phyloP scores from a whole-genome alignment of 306 rosid species.

The Rosa persica region DNA sequence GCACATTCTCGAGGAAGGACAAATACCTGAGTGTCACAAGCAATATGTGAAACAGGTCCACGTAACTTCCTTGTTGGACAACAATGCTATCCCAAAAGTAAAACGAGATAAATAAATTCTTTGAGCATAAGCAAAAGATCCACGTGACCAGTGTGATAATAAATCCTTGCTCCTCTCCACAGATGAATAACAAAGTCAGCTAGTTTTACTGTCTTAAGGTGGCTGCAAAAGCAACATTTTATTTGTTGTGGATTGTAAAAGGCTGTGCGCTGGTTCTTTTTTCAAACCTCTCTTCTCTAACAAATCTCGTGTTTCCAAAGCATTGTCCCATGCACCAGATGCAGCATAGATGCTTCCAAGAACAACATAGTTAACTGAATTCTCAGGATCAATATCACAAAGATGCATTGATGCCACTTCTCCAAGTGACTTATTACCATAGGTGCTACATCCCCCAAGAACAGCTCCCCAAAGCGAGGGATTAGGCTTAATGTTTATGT shows the following conservation, averaged over 20 bases:
- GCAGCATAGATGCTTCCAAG: constrained; percentile 37
- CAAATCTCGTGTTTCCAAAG: constrained; percentile 21
- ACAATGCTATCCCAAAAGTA: neutral
- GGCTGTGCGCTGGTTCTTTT: constrained; percentile 33
- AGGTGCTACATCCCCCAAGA: constrained; percentile 34
- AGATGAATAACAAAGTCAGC: neutral
- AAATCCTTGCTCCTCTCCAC: constrained; percentile 2
- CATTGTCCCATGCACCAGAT: constrained; percentile 38
- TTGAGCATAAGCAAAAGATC: neutral
- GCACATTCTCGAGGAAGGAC: neutral
- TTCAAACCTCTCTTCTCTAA: constrained; percentile 18
- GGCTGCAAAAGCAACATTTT: constrained; percentile 4
- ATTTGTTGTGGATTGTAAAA: constrained; percentile 20
- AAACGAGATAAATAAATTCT: neutral
- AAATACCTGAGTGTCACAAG: neutral
- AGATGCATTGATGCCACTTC: constrained; percentile 33
- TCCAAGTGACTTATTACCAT: constrained; percentile 34
- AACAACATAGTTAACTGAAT: constrained; percentile 30
- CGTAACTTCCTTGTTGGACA: no score
- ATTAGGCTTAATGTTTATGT: constrained; percentile 26
- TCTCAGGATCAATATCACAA: constrained; percentile 26
- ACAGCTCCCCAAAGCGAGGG: constrained; percentile 40
- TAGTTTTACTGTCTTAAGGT: neutral
- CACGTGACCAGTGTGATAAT: neutral
- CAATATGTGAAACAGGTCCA: neutral